Evolutionary conservation across 495 filamentous ascomycete species (phyloP).

Genomic region (Penicillium egyptiacum): DNA sequence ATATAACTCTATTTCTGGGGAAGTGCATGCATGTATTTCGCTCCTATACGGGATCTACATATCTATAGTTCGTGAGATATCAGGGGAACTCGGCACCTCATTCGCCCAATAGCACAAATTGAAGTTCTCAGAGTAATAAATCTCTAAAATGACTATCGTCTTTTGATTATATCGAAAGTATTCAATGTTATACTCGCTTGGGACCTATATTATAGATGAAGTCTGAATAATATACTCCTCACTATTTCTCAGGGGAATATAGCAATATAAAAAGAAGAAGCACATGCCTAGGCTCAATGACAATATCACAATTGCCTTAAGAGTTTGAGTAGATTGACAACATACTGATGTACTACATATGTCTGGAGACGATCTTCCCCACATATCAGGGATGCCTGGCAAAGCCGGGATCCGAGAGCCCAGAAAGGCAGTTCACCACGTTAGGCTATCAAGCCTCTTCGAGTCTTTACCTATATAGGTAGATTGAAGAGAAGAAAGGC

Average conservation of each 20-base stretch:
- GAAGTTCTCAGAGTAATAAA: not conserved
- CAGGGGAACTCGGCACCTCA: not conserved
- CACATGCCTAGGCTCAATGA: not conserved
- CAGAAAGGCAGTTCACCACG: not conserved
- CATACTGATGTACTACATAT: not conserved
- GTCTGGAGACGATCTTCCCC: slow-evolving; percentile 1
- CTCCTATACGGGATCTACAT: not conserved
- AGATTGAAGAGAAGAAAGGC: not conserved
- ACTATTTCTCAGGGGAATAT: too few species aligned
- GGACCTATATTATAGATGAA: not conserved
- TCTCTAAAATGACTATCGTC: too few species aligned
- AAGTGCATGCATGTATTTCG: not conserved
- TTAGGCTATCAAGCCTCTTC: not conserved
- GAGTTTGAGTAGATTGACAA: not conserved
- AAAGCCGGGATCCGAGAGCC: slow-evolving; percentile 1
- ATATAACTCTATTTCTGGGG: not conserved
- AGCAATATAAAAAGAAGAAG: not conserved
- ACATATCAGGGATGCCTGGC: not conserved
- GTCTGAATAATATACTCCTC: not conserved
- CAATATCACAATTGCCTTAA: not conserved
- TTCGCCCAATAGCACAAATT: not conserved
- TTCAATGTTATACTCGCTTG: too few species aligned
- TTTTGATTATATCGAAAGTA: too few species aligned
- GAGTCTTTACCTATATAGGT: too few species aligned
- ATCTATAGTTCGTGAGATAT: not conserved